Percentiles rank a stretch among this genome's conserved stretches.
Conservation (phyloP, 352 stramenopile genomes). For the Phytophthora megakarya region DNA sequence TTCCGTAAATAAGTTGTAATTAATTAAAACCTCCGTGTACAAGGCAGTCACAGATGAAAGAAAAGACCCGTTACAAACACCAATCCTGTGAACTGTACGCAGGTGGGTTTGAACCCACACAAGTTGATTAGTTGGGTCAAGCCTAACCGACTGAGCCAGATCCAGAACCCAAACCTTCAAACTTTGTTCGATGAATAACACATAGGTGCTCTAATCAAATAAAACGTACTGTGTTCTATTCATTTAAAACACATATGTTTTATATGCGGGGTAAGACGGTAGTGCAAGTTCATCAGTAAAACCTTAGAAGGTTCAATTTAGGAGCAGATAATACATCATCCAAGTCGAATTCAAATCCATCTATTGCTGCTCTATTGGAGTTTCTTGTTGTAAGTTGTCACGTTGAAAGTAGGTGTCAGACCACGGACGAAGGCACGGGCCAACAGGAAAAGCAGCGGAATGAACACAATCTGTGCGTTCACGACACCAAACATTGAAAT, state of each 20-base stretch:
- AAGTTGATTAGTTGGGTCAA: neutral
- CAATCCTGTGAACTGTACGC: neutral
- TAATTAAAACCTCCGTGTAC: slow-evolving; percentile 16
- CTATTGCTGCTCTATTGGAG: slow-evolving; percentile 8
- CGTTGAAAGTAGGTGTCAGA: slow-evolving; percentile 11
- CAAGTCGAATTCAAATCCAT: too few species aligned
- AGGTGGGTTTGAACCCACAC: neutral
- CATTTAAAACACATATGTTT: too few species aligned
- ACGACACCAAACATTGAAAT: slow-evolving; percentile 89
- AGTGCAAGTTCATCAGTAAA: too few species aligned
- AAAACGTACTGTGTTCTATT: too few species aligned
- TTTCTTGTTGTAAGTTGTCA: slow-evolving; percentile 19
- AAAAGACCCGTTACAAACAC: neutral
- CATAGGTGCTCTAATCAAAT: too few species aligned
- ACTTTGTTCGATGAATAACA: too few species aligned
- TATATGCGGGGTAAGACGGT: too few species aligned
- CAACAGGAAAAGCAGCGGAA: slow-evolving; percentile 75
- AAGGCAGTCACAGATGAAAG: slow-evolving; percentile 11
- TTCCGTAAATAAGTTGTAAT: neutral
- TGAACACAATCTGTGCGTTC: slow-evolving; percentile 83
- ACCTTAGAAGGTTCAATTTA: too few species aligned
- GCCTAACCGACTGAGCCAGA: too few species aligned
- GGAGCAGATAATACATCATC: too few species aligned
- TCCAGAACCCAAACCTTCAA: too few species aligned
- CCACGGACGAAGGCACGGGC: slow-evolving; percentile 41